Percentiles rank a stretch among this genome's conserved stretches.
Evolutionary conservation across 1,139 yeast species (phyloP).

Genomic region (Debaryomyces singareniensis): DNA sequence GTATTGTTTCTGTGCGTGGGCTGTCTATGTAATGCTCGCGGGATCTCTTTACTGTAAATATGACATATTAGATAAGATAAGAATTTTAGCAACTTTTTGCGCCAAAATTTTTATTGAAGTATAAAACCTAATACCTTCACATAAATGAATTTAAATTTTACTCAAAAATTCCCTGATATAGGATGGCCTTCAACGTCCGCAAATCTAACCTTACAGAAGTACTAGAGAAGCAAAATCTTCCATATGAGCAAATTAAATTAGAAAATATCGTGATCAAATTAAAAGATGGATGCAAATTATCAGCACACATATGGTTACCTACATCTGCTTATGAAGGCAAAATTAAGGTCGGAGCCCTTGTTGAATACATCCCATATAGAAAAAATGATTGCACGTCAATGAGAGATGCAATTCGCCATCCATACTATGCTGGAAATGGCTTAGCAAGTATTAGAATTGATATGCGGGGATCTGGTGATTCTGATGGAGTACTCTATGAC

Average conservation of each 20-base stretch:
- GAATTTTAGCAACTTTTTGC: too few species aligned
- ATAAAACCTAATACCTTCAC: too few species aligned
- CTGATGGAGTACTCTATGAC: constrained; percentile 31
- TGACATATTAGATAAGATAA: too few species aligned
- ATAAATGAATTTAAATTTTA: too few species aligned
- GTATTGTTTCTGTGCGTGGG: too few species aligned
- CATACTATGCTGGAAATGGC: constrained; percentile 38
- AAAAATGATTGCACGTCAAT: constrained; percentile 36
- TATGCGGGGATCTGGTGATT: constrained; percentile 36
- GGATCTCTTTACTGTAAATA: too few species aligned
- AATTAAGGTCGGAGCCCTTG: constrained; percentile 24
- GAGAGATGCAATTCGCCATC: constrained; percentile 35
- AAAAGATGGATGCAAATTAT: constrained; percentile 26
- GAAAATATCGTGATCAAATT: constrained; percentile 25
- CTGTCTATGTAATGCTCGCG: too few species aligned
- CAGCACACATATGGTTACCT: constrained; percentile 38
- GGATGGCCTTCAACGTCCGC: constrained; percentile 12
- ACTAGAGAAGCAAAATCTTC: constrained; percentile 16
- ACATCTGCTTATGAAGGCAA: constrained; percentile 12
- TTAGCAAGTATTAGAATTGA: constrained; percentile 35
- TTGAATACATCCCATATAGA: constrained; percentile 37
- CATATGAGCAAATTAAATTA: constrained; percentile 20
- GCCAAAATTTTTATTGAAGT: too few species aligned
- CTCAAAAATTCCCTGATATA: too few species aligned
- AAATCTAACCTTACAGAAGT: constrained; percentile 15